Conservation (phyloP, 495 filamentous ascomycete species). For the Chaetomidium leptoderma region DNA sequence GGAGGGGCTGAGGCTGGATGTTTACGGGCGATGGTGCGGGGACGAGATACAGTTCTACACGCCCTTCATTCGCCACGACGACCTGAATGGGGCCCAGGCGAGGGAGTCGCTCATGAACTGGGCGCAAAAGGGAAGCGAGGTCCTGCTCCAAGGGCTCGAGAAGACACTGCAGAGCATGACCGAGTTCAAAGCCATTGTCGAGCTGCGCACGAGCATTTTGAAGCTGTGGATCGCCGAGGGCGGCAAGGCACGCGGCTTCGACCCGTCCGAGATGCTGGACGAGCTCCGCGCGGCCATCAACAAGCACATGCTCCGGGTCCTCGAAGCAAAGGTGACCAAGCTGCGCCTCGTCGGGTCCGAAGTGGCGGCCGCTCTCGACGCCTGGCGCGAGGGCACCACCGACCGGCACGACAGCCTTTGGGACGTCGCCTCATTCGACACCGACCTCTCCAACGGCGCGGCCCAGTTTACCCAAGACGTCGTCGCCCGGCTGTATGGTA, state of each 20-base stretch:
- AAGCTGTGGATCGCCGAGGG: constrained; percentile 66
- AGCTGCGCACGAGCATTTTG: constrained; percentile 63
- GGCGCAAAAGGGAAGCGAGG: constrained; percentile 65
- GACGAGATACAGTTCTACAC: constrained; percentile 82
- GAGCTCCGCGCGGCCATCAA: constrained; percentile 66
- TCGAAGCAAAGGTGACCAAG: constrained; percentile 54
- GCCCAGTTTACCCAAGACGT: constrained; percentile 43
- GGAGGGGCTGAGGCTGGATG: constrained; percentile 72
- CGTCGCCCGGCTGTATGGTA: constrained; percentile 54
- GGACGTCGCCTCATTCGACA: constrained; percentile 52
- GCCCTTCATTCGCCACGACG: constrained; percentile 84
- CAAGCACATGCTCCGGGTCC: constrained; percentile 53
- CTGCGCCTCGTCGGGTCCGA: constrained; percentile 58
- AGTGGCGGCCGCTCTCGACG: constrained; percentile 45
- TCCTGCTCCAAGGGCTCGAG: constrained; percentile 57
- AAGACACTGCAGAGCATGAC: constrained; percentile 50
- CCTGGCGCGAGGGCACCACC: constrained; percentile 52
- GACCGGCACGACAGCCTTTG: constrained; percentile 52
- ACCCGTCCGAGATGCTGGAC: constrained; percentile 60
- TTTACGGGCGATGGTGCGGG: constrained; percentile 76
- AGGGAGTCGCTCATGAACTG: constrained; percentile 64
- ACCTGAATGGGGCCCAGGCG: constrained; percentile 61
- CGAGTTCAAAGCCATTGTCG: constrained; percentile 63
- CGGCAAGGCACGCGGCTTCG: constrained; percentile 49
- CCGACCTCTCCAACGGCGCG: constrained; percentile 43